Evolutionary conservation across 1,284 basidiomycete species (phyloP), one percentile per base, ranked within the genome.

Genomic region (Exobasidium rhododendri): DNA sequence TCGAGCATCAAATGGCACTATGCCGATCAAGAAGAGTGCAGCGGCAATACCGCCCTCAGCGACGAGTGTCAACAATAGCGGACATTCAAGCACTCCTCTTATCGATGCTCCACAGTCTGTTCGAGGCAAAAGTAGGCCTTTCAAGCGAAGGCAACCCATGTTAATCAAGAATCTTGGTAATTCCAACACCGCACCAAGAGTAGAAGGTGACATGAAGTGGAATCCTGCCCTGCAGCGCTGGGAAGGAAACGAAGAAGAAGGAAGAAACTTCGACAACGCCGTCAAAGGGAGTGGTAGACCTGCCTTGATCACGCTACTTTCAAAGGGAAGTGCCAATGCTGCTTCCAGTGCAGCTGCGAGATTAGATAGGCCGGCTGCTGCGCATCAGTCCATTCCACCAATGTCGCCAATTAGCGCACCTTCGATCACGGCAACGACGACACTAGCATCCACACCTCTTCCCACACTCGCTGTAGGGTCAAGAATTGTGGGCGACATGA

Each of bases 401-500:
- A 40, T 45, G 55, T 45, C 44, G 17, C 24, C 44, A 45, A 45
- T 3, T 10, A n/a, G 17, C 10, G 24, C 17, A 17, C 17, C 44
- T 45, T 17, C 44, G 3, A 17, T 45, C 10, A n/a, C 24, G 44
- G 52, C 58, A 55, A 52, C 56, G 62, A n/a, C 32, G n/a, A 43
- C 20, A 4, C 2, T 31, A 14, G 13, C 17, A 11, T 30, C 17
- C 20, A 35, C 28, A 14, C 40, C 26, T 29, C 17, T 20, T 4
- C 14, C 56, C 2, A 2, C 26, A 53, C 35, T 29, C 10, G 13
- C 64, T 7, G 69, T 65, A 58, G 87, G 89, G 62, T 86, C 88
- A 51, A 86, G 91, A 58, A 87, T 93, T 73, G 93, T 97, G 13
- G 94, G 94, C 56, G 92, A 93, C 82, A 97, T 97, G 94, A 86